Conservation (phyloP, 108 stramenopile genomes). For the Cyclotella distinguenda region DNA sequence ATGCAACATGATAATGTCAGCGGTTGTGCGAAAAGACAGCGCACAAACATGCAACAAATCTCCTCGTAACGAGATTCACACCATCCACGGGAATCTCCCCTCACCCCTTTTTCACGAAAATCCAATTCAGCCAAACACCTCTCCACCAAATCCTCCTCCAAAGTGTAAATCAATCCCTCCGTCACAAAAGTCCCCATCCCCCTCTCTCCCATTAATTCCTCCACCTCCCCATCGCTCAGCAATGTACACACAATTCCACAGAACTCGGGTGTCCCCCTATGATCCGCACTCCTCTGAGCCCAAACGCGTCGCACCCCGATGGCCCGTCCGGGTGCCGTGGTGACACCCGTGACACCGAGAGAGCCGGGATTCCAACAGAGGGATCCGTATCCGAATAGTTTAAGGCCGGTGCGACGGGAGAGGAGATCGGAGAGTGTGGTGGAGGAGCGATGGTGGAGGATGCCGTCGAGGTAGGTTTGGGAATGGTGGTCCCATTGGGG, state of each 20-base stretch:
- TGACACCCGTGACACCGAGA: slow-evolving; percentile 23
- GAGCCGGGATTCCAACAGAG: slow-evolving; percentile 84
- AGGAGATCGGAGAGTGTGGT: slow-evolving; percentile 52
- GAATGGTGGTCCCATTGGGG: slow-evolving; percentile 59
- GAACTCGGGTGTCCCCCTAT: slow-evolving; percentile 69
- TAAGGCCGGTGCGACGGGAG: slow-evolving; percentile 42
- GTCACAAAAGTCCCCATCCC: slow-evolving; percentile 46
- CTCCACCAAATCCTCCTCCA: slow-evolving; percentile 65
- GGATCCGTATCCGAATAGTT: slow-evolving; percentile 84
- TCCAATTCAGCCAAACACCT: slow-evolving; percentile 83
- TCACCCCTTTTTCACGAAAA: slow-evolving; percentile 85
- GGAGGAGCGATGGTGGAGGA: slow-evolving; percentile 48
- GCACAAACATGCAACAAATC: too few species aligned
- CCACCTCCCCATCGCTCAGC: slow-evolving; percentile 68
- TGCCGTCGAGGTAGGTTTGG: slow-evolving; percentile 73
- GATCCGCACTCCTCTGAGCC: slow-evolving; percentile 84
- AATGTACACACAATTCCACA: slow-evolving; percentile 87
- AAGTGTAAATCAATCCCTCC: slow-evolving; percentile 71
- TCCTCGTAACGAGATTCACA: too few species aligned
- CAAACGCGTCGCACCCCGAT: slow-evolving; percentile 77
- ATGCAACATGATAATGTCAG: too few species aligned
- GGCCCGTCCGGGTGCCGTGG: slow-evolving; percentile 37
- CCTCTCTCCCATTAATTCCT: not conserved
- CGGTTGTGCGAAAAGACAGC: too few species aligned
- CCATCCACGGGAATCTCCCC: too few species aligned